Evolutionary conservation across 805 yeast species (phyloP).

Genomic region (Yarrowia osloensis): DNA sequence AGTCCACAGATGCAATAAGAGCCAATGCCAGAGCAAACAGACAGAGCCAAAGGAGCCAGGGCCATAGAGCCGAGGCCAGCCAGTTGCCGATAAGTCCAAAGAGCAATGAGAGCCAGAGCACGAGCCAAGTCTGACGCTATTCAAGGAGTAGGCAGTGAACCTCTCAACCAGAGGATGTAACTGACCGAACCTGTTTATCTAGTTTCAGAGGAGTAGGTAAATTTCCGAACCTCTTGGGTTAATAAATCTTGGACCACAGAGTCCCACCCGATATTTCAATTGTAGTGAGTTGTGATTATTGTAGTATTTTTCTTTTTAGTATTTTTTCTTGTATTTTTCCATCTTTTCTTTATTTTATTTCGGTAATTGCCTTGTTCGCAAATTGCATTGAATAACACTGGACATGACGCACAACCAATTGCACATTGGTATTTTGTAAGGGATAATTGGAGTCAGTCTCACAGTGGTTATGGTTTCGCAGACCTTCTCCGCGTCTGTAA

Average conservation of each 20-base stretch:
- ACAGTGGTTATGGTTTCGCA: too few relatives aligned
- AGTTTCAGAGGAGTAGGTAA: background rate
- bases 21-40: background rate
- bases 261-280: background rate
- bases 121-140: background rate
- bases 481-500: too few relatives aligned
- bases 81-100: background rate
- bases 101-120: background rate
- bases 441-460: too few relatives aligned
- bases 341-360: too few relatives aligned
- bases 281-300: background rate
- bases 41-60: too few relatives aligned
- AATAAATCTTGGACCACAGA: background rate
- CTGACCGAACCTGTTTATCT: background rate
- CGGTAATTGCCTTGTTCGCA: too few relatives aligned
- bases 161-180: background rate
- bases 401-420: too few relatives aligned
- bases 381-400: too few relatives aligned
- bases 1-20: background rate
- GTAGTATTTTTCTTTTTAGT: background rate
- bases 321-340: too few relatives aligned
- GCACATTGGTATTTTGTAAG: too few relatives aligned
- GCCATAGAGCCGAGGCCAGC: background rate
- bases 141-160: background rate
- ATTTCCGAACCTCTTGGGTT: background rate